These are phyloP conservation scores for Didymella pomorum DNA, from an alignment of 2,329 filamentous ascomycete species.

Conservation along the genomic window DNA sequence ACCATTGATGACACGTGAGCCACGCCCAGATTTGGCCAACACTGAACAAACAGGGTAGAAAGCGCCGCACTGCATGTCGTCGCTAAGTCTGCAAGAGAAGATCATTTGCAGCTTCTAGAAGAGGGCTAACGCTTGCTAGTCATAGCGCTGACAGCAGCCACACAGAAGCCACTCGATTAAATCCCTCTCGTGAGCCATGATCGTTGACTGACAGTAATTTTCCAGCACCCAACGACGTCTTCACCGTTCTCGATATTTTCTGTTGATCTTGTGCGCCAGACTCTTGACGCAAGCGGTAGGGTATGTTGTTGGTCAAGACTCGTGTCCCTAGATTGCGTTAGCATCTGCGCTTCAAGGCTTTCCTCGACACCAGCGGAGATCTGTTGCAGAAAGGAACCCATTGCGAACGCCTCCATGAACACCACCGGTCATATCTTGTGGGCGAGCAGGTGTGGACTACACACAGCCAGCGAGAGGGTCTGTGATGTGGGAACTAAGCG, in stretches of 20 bases:
- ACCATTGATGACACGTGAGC: constrained; percentile 2
- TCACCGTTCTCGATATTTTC: background rate
- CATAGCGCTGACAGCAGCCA: constrained; percentile 6
- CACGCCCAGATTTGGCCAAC: background rate
- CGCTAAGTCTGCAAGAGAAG: constrained; percentile 1
- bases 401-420: constrained; percentile 3
- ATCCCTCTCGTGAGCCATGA: background rate
- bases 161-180: constrained; percentile 3
- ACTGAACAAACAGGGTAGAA: background rate
- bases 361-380: background rate
- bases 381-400: background rate
- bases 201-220: background rate
- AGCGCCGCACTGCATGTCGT: constrained; percentile 2
- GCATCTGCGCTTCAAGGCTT: background rate
- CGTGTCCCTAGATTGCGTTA: background rate
- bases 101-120: constrained; percentile 14
- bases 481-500: background rate
- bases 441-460: constrained; percentile 11
- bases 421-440: background rate
- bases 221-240: background rate
- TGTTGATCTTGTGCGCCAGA: background rate
- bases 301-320: background rate
- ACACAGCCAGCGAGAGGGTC: constrained; percentile 1
- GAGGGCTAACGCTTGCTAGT: constrained; percentile 5
- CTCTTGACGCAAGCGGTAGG: background rate